Base-by-base conservation (phyloP, 2,329 filamentous ascomycete genomes). In the Diaporthe eres region DNA sequence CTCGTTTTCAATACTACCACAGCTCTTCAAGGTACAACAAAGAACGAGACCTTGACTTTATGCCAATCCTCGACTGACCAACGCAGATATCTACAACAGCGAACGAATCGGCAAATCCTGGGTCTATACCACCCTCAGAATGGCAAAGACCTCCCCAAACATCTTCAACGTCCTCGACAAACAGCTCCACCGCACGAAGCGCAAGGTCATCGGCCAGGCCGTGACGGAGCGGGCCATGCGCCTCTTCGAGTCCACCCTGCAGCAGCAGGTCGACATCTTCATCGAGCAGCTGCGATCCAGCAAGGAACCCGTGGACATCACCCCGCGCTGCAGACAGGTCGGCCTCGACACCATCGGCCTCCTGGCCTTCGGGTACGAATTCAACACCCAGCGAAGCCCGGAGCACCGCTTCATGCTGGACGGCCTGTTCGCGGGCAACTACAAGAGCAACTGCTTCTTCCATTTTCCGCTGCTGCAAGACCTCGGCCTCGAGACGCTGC, bases 141-240 rank as follows among this genome's bases (percentile, higher is more conserved):
- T 19, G 17, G 60, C 60, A 3, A 63, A 63, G 60, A 63, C 60
- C n/a, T 44, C 60, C 9, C 60, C 60, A 10, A 63, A 44, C 9
- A n/a, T 63, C n/a, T 63, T 63, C 60, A 63, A 28, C n/a, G 19
- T 15, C 3, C 60, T 63, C 25, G 39, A 63, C 39, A 63, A 63
- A 13, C 37, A 44, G n/a, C 60, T 63, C 44, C 60, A 63, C 39
- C 60, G 60, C 39, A 44, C 5, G 3, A 63, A 63, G 39, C 60
- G 60, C 2, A 63, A 63, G n/a, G 60, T 63, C 39, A 63, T 63
- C n/a, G 60, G 60, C 39, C 60, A 63, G 60, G 60, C 60, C 6
- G 37, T 63, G 39, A 63, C 60, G 3, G 60, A 63, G n/a, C 60
- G 60, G 13, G 60, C 60, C 34, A 63, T 44, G 60, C 60, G 60